These are phyloP conservation scores for Cladosporium sp. DNA, from an alignment of 2,329 filamentous ascomycete genomes.

Conservation along the genomic window DNA sequence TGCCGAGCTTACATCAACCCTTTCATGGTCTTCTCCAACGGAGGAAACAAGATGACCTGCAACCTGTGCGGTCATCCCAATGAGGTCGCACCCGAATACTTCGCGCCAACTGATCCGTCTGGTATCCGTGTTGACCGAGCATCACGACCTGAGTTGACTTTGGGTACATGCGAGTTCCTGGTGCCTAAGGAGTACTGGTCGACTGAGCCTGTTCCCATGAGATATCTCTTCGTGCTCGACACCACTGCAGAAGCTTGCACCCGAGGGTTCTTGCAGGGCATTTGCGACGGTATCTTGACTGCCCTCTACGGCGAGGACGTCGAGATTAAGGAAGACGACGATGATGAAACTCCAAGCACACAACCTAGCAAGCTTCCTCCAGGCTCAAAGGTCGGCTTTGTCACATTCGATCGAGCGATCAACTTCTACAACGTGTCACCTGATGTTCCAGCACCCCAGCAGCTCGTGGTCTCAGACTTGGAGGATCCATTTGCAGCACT, in stretches of 20 bases:
- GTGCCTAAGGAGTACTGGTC: constrained; percentile 99
- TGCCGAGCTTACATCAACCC: constrained; percentile 98
- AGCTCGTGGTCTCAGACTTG: constrained; percentile 97
- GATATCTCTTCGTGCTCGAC: constrained; percentile 90
- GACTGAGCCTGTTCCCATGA: constrained; percentile 83
- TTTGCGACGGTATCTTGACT: constrained; percentile 83
- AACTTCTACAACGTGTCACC: constrained; percentile 95
- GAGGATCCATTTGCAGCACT: constrained; percentile 95
- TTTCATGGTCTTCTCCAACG: constrained; percentile 95
- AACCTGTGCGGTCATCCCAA: constrained; percentile 98
- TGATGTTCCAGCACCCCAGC: constrained; percentile 81
- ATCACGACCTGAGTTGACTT: constrained; percentile 83
- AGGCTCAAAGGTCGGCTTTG: constrained; percentile 86
- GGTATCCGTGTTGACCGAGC: constrained; percentile 85
- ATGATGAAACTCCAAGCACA: constrained; percentile 50
- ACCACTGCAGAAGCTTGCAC: constrained; percentile 89
- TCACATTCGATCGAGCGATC: constrained; percentile 94
- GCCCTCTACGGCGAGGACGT: constrained; percentile 75
- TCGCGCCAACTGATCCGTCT: constrained; percentile 82
- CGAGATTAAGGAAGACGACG: constrained; percentile 53
- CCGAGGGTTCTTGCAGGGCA: constrained; percentile 84
- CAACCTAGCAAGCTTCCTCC: constrained; percentile 63
- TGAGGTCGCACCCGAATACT: constrained; percentile 89
- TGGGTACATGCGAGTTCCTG: constrained; percentile 92
- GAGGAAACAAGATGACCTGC: constrained; percentile 95